Percentiles rank a stretch among this genome's conserved stretches.
Conservation (phyloP, 169 alveolate species). For the Amoebophrya sp. region DNA sequence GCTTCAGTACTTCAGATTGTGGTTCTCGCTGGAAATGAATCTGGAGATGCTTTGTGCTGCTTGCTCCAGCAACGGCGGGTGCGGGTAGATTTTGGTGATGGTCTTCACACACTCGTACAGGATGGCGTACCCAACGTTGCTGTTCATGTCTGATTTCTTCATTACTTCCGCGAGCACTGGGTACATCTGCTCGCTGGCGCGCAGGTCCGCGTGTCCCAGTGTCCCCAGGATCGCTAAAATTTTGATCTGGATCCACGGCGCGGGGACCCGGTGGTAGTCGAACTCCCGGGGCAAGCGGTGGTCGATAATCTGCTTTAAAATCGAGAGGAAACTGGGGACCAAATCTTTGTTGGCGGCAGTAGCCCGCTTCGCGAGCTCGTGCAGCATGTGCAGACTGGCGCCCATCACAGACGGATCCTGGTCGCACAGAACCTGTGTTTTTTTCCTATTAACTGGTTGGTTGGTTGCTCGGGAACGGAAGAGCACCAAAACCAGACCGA, state of each 20-base stretch:
- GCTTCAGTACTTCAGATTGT: constrained; percentile 73
- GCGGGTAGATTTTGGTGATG: constrained; percentile 69
- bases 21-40: constrained; percentile 57
- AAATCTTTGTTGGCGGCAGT: constrained; percentile 39
- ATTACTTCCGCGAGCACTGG: constrained; percentile 63
- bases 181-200: constrained; percentile 68
- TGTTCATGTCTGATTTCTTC: constrained; percentile 72
- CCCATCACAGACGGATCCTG: constrained; percentile 84
- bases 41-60: background rate
- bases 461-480: too few species aligned
- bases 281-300: constrained; percentile 78
- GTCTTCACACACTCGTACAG: constrained; percentile 77
- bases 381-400: constrained; percentile 61
- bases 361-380: constrained; percentile 26
- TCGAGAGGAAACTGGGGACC: constrained; percentile 63
- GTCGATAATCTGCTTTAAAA: constrained; percentile 75
- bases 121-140: constrained; percentile 77
- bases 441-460: too few species aligned
- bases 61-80: constrained; percentile 54
- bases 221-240: constrained; percentile 40
- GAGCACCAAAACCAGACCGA: too few species aligned
- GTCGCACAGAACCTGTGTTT: constrained; percentile 63
- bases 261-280: constrained; percentile 86
- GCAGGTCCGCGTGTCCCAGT: constrained; percentile 68
- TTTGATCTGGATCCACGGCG: constrained; percentile 87